These are phyloP conservation scores for Cytospora piceae DNA, from an alignment of 2,329 filamentous ascomycete genomes.

Conservation along the genomic window DNA sequence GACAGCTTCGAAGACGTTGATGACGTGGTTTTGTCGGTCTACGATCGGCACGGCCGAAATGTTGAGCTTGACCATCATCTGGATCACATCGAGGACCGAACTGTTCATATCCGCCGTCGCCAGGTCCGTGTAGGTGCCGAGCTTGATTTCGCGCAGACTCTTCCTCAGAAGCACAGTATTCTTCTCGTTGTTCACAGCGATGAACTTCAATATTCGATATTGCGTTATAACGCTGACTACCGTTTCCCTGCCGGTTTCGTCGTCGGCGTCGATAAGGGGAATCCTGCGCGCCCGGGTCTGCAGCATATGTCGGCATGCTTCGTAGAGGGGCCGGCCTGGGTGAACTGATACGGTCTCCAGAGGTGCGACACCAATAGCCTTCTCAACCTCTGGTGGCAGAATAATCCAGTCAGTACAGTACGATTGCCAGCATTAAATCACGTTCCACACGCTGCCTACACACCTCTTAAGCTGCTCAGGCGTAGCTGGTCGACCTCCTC, in stretches of 20 bases:
- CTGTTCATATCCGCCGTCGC: conserved; percentile 86
- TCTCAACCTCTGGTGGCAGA: conserved; percentile 79
- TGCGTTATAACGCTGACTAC: conserved; percentile 97
- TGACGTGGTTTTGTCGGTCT: conserved; percentile 73
- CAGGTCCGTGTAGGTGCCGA: conserved; percentile 83
- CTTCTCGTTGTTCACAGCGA: conserved; percentile 86
- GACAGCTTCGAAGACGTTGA: conserved; percentile 97
- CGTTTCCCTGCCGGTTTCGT: conserved; percentile 89
- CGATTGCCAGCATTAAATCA: conserved; percentile 15
- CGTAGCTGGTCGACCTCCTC: conserved; percentile 92
- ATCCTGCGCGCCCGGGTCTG: conserved; percentile 91
- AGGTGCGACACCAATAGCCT: conserved; percentile 84
- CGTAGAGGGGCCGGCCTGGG: conserved; percentile 86
- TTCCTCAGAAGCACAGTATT: conserved; percentile 90
- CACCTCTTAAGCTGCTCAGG: conserved; percentile 88
- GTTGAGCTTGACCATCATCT: conserved; percentile 87
- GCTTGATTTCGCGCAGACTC: conserved; percentile 77
- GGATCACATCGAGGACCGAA: conserved; percentile 91
- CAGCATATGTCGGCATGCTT: conserved; percentile 93
- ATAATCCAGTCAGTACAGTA: conserved; percentile 25
- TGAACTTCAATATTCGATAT: conserved; percentile 98
- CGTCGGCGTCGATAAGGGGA: conserved; percentile 89
- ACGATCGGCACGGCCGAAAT: conserved; percentile 95
- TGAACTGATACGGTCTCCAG: conserved; percentile 97
- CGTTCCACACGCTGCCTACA: conserved; percentile 33